A percentile compares a stretch with the other conserved stretches of the same genome.
Conservation (phyloP, 306 rosid genomes). For the Acacia crassicarpa region DNA sequence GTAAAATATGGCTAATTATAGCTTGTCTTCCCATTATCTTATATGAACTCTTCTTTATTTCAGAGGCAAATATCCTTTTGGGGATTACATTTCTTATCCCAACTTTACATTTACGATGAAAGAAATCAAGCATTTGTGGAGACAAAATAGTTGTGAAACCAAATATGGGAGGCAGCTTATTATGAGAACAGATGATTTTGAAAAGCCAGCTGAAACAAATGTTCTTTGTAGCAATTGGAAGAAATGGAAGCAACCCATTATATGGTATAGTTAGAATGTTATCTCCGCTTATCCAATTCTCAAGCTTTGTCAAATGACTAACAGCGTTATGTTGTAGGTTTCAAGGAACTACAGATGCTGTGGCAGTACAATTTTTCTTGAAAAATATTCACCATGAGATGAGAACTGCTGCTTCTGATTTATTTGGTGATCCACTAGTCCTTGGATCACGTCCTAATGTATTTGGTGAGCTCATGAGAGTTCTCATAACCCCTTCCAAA, state of each 20-base stretch:
- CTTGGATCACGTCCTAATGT: slow-evolving; percentile 78
- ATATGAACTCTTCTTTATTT: slow-evolving; percentile 36
- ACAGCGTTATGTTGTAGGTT: slow-evolving; percentile 64
- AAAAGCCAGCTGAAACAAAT: slow-evolving; percentile 83
- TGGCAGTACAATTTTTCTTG: slow-evolving; percentile 88
- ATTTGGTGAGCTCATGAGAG: slow-evolving; percentile 93
- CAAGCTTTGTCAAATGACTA: slow-evolving; percentile 32
- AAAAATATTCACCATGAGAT: slow-evolving; percentile 80
- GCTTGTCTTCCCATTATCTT: slow-evolving; percentile 26
- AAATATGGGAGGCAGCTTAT: slow-evolving; percentile 65
- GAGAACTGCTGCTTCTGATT: slow-evolving; percentile 73
- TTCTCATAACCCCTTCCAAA: slow-evolving; percentile 80
- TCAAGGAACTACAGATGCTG: slow-evolving; percentile 90
- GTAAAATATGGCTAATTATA: slow-evolving; percentile 8
- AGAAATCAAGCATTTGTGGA: slow-evolving; percentile 94
- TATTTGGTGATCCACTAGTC: slow-evolving; percentile 62
- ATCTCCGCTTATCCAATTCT: slow-evolving; percentile 21
- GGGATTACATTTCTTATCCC: slow-evolving; percentile 80
- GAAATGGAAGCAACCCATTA: slow-evolving; percentile 89
- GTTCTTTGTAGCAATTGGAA: slow-evolving; percentile 92
- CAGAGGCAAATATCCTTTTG: slow-evolving; percentile 91
- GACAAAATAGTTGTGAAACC: slow-evolving; percentile 69
- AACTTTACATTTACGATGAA: slow-evolving; percentile 77
- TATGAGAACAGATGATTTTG: slow-evolving; percentile 92
- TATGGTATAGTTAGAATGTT: slow-evolving; percentile 59